These are phyloP conservation scores for Metschnikowia colocasiae DNA, from an alignment of 805 yeast genomes.

Conservation along the genomic window DNA sequence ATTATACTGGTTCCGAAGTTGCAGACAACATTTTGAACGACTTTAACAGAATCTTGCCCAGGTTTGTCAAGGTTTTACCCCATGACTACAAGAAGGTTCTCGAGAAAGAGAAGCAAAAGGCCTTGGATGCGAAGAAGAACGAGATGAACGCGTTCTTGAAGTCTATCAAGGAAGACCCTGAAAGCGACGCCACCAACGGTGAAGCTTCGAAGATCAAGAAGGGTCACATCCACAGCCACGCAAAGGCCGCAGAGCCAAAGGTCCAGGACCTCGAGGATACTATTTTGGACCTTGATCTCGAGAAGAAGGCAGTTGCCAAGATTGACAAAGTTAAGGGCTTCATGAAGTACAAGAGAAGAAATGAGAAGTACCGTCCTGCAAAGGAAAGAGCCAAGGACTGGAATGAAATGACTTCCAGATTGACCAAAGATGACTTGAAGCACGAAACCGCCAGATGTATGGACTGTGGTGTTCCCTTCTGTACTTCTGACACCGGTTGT, in stretches of 20 bases:
- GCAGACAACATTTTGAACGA: slow-evolving; percentile 80
- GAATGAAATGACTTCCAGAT: slow-evolving; percentile 81
- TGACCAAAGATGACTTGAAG: slow-evolving; percentile 81
- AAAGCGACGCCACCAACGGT: slow-evolving; percentile 84
- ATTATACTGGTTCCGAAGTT: slow-evolving; percentile 87
- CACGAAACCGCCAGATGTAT: slow-evolving; percentile 96
- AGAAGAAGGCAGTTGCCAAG: slow-evolving; percentile 56
- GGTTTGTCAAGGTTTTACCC: slow-evolving; percentile 92
- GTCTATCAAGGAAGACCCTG: slow-evolving; percentile 76
- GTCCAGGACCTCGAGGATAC: slow-evolving; percentile 89
- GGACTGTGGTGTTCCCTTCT: slow-evolving; percentile 99
- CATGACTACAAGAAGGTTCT: slow-evolving; percentile 86
- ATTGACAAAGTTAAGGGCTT: slow-evolving; percentile 85
- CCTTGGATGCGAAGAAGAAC: slow-evolving; percentile 60
- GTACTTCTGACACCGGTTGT: slow-evolving; percentile 97
- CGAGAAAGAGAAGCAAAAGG: slow-evolving; percentile 65
- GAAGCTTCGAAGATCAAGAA: slow-evolving; percentile 63
- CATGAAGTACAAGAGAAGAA: slow-evolving; percentile 87
- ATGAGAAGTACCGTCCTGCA: slow-evolving; percentile 80
- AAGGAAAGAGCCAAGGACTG: slow-evolving; percentile 80
- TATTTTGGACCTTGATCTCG: slow-evolving; percentile 62
- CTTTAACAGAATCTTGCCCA: slow-evolving; percentile 82
- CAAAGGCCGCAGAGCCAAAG: slow-evolving; percentile 63
- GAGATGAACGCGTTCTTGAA: slow-evolving; percentile 65
- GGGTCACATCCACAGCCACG: slow-evolving; percentile 41